phyloP scores from a whole-genome alignment of 768 basidiomycete genomes.

The Sarcodon sp. region DNA sequence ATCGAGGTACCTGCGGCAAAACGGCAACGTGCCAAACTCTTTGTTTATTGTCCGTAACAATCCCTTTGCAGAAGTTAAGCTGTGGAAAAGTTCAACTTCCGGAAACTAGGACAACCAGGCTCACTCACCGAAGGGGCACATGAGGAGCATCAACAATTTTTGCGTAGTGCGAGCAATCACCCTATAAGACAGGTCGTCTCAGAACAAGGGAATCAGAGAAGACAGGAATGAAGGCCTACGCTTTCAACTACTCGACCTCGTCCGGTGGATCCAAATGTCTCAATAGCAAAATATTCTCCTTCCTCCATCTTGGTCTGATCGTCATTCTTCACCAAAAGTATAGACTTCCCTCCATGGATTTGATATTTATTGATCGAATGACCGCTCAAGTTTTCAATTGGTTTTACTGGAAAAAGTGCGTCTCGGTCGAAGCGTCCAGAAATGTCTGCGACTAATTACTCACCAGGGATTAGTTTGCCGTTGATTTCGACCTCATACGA shows the following conservation, averaged over 20 bases:
- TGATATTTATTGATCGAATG: constrained; percentile 86
- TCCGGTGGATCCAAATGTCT: constrained; percentile 98
- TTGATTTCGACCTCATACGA: constrained; percentile 94
- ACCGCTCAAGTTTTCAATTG: constrained; percentile 88
- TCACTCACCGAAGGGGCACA: constrained; percentile 57
- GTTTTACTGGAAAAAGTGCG: constrained; percentile 50
- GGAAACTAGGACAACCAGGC: no score
- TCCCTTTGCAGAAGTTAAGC: constrained; percentile 75
- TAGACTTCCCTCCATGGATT: constrained; percentile 91
- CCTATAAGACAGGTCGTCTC: constrained; percentile 28
- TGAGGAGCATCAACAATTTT: constrained; percentile 54
- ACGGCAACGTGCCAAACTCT: constrained; percentile 92
- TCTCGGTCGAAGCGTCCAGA: neutral
- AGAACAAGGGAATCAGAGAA: neutral
- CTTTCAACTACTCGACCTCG: constrained; percentile 77
- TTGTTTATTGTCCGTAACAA: constrained; percentile 80
- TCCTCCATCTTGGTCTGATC: constrained; percentile 98
- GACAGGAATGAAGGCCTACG: constrained; percentile 22
- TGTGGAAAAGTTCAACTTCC: constrained; percentile 15
- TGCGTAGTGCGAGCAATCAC: constrained; percentile 92
- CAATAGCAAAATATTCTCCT: constrained; percentile 97
- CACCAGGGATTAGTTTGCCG: constrained; percentile 74
- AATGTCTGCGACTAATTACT: neutral
- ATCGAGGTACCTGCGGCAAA: constrained; percentile 92
- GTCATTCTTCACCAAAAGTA: constrained; percentile 78